Base-by-base conservation (phyloP, 345 rosid genomes). In the Leavenworthia alabamica region DNA sequence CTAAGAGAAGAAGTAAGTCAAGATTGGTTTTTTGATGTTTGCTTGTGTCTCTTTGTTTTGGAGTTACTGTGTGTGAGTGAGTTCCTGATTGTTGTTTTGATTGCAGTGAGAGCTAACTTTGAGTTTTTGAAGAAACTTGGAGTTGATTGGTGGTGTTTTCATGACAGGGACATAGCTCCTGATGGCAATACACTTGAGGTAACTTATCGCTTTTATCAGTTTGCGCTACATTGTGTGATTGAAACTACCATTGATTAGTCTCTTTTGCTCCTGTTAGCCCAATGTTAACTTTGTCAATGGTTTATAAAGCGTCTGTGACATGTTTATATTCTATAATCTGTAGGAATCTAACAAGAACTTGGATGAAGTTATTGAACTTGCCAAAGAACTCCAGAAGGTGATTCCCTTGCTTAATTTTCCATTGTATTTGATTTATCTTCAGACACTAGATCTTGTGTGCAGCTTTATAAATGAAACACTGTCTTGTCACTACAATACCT, bases 91-190 rank as follows among this genome's bases (percentile, higher is more conserved):
- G 27, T 24, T 55, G 10, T 24, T 49, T 61, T 0, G 0, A 32
- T 24, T 63, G 50, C 74, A 93, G 99, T 93, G 99, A 87, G 96
- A 70, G 99, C 96, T 57, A 93, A 93, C 78, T 89, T 93, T 61
- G 99, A 93, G 86, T 87, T 93, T 70, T 61, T 89, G 52, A 76
- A 82, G 73, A 93, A 89, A 78, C 86, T 93, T 63, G 99, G 99
- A 64, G 90, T 93, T 77, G 94, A 89, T 46, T 42, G 73, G 61
- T 89, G 99, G 99, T 89, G 97, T 74, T 93, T 93, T 75, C 99
- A 93, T 62, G 99, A 93, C 68, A 85, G 97, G 61, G 97, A 93
- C 75, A 85, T 93, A 9, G 96, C 99, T 26, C 97, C 97, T 15
- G 90, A 87, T 56, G 97, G 86, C 20, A 70, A 61, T 62, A 83